Evolutionary conservation across 768 basidiomycete species (phyloP).

Genomic region (Cystobasidium ongulense): DNA sequence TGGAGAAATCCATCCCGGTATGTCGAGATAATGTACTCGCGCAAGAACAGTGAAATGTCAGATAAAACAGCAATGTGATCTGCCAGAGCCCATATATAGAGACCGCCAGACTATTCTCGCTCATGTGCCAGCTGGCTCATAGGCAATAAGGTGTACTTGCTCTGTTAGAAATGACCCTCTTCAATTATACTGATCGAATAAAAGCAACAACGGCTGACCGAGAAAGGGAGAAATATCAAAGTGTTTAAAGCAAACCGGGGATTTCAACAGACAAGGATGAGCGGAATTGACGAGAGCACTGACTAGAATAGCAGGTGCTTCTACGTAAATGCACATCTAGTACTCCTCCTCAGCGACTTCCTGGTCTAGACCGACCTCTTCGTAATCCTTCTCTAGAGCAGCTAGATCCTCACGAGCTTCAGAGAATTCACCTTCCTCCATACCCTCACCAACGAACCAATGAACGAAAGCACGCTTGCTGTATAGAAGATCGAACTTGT

Average conservation of each 20-base stretch:
- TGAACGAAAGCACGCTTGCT: conserved; percentile 48
- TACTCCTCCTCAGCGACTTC: conserved; percentile 26
- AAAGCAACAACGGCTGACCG: neutral
- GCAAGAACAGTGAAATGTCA: too few relatives aligned
- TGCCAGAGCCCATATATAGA: too few relatives aligned
- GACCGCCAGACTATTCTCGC: too few relatives aligned
- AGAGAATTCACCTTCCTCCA: conserved; percentile 99
- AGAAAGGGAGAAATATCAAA: neutral
- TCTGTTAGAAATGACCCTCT: neutral
- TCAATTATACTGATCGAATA: neutral
- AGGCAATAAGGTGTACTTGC: too few relatives aligned
- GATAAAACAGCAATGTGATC: too few relatives aligned
- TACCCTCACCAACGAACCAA: conserved; percentile 79
- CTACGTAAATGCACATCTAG: too few relatives aligned
- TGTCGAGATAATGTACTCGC: too few relatives aligned
- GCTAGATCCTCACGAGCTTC: conserved; percentile 97
- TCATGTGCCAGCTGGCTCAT: too few relatives aligned
- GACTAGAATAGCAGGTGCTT: neutral
- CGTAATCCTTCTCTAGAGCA: conserved; percentile 66
- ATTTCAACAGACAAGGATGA: neutral
- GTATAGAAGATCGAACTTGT: conserved; percentile 98
- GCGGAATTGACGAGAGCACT: neutral
- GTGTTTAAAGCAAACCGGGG: neutral
- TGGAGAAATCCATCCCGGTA: too few relatives aligned
- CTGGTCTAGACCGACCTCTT: conserved; percentile 17